Base-by-base conservation (phyloP, 768 basidiomycete species). In the Kwoniella mangroviensis region DNA sequence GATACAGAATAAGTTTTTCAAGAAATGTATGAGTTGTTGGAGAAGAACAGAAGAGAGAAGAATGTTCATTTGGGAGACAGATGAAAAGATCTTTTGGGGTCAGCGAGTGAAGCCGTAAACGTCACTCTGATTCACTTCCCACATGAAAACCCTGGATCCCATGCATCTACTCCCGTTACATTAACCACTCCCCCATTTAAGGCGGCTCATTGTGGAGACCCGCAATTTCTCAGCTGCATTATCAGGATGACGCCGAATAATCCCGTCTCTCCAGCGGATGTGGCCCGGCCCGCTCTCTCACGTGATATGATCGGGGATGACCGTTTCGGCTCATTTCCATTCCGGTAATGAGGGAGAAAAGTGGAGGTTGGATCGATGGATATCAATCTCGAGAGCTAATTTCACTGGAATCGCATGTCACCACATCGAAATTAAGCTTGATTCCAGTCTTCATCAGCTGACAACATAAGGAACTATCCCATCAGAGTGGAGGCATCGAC, bases 191-290 rank as follows among this genome's bases (percentile, higher is more conserved):
- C 51, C 34, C 19, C 65, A 56, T 41, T 66, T 57, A 60, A n/a
- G 0, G 5, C 21, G 3, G 3, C 22, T 2, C 10, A 19, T 0
- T 57, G 34, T 66, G 65, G 65, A 28, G 54, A 15, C 41, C 56
- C 65, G 19, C 65, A 66, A 57, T 66, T 66, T 66, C 26, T 53
- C 17, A 3, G 26, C 15, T 10, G 6, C 19, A 43, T 28, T 9
- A 42, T 5, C 22, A 17, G 53, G 51, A 54, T 52, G 63, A 54
- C 40, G 53, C 63, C 63, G 63, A 58, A 42, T 66, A 66, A 66
- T 17, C 26, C 65, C 65, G 65, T 55, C 13, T 42, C 28, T 41
- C 10, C 54, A 40, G 19, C 22, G 11, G 9, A 45, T 53, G 63
- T 64, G 63, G 63, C 63, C 43, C 52, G 51, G 51, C 63, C 60